Evolutionary conservation across 495 filamentous ascomycete species (phyloP), one percentile per base, ranked within the genome.

Genomic region (Annulohypoxylon maeteangense): DNA sequence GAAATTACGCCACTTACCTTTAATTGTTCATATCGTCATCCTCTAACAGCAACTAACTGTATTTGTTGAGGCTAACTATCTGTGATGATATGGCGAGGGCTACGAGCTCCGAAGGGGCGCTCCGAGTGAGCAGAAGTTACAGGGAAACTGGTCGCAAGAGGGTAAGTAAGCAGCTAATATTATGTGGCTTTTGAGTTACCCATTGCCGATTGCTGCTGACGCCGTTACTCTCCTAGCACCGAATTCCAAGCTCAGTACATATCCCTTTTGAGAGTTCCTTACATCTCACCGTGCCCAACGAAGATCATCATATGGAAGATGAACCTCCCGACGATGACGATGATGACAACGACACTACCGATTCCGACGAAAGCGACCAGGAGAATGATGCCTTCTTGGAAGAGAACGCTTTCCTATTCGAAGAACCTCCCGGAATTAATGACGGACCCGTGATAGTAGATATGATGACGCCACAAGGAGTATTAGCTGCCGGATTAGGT

Each of bases 101-200:
- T 51, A 27, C 47, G 36, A 68, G 60, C 55, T 65, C 55, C 16
- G 56, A 68, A 14, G 65, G 61, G 42, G 65, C 64, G 70, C 68
- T 78, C 44, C 56, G 65, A 50, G 66, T 78, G 57, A 65, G 75
- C 57, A 70, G 36, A 40, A 75, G 75, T 36, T 34, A 65, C 16
- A 70, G 54, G 38, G 67, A 65, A 25, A 72, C 68, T 22, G 75
- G 68, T 44, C 75, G 70, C 65, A 61, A 76, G 65, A 74, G 75
- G 23, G 75, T 78, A 58, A 69, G 75, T 76, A 58, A 70, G 68
- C 50, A 29, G 48, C 11, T 42, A 16, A 42, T 2, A 12, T 42
- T 14, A 8, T 25, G 23, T 34, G 22, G 16, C 40, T 31, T 31
- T 20, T 14, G 50, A 10, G 10, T 61, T 27, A n/a, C 18, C 20